A percentile compares a stretch with the other conserved stretches of the same genome.
These are phyloP conservation scores for Eutreptiella sp. DNA, from an alignment of 208 protist genomes.

Conservation along the genomic window DNA sequence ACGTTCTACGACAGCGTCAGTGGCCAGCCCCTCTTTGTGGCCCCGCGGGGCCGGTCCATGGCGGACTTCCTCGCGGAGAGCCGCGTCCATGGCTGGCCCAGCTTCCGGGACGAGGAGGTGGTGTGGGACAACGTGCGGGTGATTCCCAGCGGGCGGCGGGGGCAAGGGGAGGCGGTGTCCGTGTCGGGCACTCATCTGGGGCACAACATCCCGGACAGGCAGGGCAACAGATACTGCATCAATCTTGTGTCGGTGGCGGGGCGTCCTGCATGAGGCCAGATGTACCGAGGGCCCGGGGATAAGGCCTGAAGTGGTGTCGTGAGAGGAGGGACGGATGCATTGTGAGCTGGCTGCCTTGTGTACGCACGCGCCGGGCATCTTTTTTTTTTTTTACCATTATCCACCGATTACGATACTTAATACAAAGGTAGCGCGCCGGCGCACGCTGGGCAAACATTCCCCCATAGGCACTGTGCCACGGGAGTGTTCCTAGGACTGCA, in stretches of 20 bases:
- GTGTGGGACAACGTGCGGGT: conserved; percentile 30
- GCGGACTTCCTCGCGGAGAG: conserved; percentile 24
- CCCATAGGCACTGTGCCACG: no score
- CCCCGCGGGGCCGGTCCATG: conserved; percentile 28
- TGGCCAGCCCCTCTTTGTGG: conserved; percentile 35
- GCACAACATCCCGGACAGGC: conserved; percentile 27
- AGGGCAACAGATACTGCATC: conserved; percentile 37
- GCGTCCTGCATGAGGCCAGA: no score
- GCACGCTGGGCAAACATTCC: no score
- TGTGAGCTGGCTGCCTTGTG: no score
- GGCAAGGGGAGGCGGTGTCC: conserved; percentile 18
- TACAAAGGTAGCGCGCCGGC: no score
- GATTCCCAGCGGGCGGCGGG: not conserved
- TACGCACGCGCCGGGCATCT: no score
- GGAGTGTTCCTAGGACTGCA: no score
- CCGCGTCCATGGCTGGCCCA: conserved; percentile 30
- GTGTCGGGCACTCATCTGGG: conserved; percentile 26
- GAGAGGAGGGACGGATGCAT: no score
- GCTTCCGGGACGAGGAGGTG: conserved; percentile 36
- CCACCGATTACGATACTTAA: no score
- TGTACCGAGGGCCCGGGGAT: no score
- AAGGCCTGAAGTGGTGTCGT: no score
- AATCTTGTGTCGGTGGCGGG: conserved; percentile 35
- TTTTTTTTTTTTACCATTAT: no score
- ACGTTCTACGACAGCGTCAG: conserved; percentile 34